Evolutionary conservation across 2,329 filamentous ascomycete genomes (phyloP), one percentile per base, ranked within the genome.

Genomic region (Rhynchosporium secalis): DNA sequence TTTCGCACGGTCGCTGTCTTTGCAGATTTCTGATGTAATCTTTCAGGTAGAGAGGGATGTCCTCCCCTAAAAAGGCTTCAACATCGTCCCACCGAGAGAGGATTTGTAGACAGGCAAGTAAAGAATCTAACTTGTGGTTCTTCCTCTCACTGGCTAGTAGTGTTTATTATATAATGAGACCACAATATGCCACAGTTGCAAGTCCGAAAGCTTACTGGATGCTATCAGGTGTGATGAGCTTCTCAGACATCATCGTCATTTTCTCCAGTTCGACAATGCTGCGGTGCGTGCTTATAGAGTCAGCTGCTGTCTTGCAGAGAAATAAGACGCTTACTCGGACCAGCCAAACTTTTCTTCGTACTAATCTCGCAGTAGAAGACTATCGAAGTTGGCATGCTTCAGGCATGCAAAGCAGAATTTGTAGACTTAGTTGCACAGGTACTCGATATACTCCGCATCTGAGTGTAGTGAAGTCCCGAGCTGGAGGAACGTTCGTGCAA

Each of bases 401-500:
- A 33, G 47, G 28, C 47, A 49, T 49, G 47, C 28, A 49, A 33
- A 49, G 29, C 29, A 49, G 28, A 49, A 49, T 1, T 13, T 33
- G 12, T 49, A 49, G 31, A 36, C 47, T 33, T 49, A 5, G 47
- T 36, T 36, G 13, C 47, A 49, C 4, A 49, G 12, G 47, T 49
- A 49, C 5, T 31, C 47, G 29, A n/a, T n/a, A 49, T 28, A 13
- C 3, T 49, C 47, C 28, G 47, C 7, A 33, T 49, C 3, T 6
- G 40, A 43, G 4, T 49, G 28, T 6, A 49, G n/a, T 49, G 9
- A 4, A 49, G 28, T 12, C 13, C 7, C 33, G 28, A 49, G 47
- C 47, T 49, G 47, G 10, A 33, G 47, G 28, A 49, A 33, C 28
- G 47, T 33, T 49, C 47, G 47, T 31, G 47, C 47, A 49, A n/a